phyloP scores from a whole-genome alignment of 2,329 filamentous ascomycete genomes.

The Penicillium janthinellum region DNA sequence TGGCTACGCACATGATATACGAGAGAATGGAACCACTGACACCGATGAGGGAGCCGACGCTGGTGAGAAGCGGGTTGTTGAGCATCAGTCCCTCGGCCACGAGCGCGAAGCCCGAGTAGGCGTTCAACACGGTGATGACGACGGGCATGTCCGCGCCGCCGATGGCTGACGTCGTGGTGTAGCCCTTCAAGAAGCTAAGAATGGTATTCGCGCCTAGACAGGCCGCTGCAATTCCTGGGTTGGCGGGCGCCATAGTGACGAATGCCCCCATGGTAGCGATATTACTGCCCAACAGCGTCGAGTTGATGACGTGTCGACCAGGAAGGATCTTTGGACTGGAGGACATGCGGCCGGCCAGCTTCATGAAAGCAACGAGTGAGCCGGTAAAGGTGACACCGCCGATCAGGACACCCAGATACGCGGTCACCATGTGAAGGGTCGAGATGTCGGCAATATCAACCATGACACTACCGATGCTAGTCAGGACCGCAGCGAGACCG shows the following conservation, averaged over 20 bases:
- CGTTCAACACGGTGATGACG: slow-evolving; percentile 86
- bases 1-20: slow-evolving; percentile 84
- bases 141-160: slow-evolving; percentile 95
- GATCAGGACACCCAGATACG: slow-evolving; percentile 83
- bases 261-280: slow-evolving; percentile 83
- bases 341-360: slow-evolving; percentile 79
- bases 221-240: slow-evolving; percentile 74
- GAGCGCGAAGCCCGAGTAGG: slow-evolving; percentile 86
- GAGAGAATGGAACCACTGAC: slow-evolving; percentile 87
- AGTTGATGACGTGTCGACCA: slow-evolving; percentile 75
- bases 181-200: slow-evolving; percentile 82
- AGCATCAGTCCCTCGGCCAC: slow-evolving; percentile 93
- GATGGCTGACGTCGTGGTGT: slow-evolving; percentile 83
- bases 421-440: slow-evolving; percentile 80
- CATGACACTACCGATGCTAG: slow-evolving; percentile 85
- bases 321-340: slow-evolving; percentile 73
- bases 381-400: slow-evolving; percentile 89
- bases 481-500: slow-evolving; percentile 83
- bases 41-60: slow-evolving; percentile 82
- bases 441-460: slow-evolving; percentile 69
- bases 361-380: slow-evolving; percentile 85
- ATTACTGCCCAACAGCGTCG: slow-evolving; percentile 72
- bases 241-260: slow-evolving; percentile 76
- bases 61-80: slow-evolving; percentile 80
- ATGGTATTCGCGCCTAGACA: slow-evolving; percentile 75